A percentile compares a stretch with the other conserved stretches of the same genome.
phyloP scores from a whole-genome alignment of 495 filamentous ascomycete genomes.

The Beverwykella pulmonaria region DNA sequence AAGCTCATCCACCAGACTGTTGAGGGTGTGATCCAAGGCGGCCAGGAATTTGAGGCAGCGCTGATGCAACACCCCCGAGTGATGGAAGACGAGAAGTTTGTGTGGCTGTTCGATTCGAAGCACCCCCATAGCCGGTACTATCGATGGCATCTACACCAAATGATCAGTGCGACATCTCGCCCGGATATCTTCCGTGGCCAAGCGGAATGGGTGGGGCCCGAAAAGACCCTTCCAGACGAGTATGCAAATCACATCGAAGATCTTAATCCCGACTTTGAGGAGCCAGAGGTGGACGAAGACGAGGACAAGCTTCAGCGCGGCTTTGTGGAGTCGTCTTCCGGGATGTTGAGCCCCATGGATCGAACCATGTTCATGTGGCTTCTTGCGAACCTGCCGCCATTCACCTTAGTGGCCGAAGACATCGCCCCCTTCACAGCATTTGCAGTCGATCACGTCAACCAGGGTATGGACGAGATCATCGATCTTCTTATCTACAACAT shows the following conservation, averaged over 20 bases:
- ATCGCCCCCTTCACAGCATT: constrained; percentile 72
- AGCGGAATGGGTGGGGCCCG: constrained; percentile 71
- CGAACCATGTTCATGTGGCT: not conserved
- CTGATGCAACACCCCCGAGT: constrained; percentile 84
- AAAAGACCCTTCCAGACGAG: constrained; percentile 68
- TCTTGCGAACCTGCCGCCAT: not conserved
- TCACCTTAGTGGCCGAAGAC: not conserved
- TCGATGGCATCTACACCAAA: constrained; percentile 71
- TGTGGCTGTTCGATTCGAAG: constrained; percentile 89
- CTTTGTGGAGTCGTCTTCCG: not conserved
- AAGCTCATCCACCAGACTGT: constrained; percentile 86
- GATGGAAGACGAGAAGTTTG: constrained; percentile 83
- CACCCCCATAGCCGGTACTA: constrained; percentile 82
- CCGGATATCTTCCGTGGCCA: constrained; percentile 49
- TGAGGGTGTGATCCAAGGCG: constrained; percentile 74
- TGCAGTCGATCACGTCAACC: constrained; percentile 82
- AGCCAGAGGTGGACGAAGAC: not conserved
- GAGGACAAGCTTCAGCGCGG: not conserved
- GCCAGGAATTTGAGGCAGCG: constrained; percentile 88
- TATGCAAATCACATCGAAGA: constrained; percentile 72
- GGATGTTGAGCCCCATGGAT: not conserved
- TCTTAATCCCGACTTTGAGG: constrained; percentile 79
- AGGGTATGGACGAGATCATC: constrained; percentile 83
- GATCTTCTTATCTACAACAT: constrained; percentile 84
- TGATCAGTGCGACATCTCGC: not conserved